Conservation (phyloP, 805 yeast species). For the Maudiozyma saulgeensis region DNA sequence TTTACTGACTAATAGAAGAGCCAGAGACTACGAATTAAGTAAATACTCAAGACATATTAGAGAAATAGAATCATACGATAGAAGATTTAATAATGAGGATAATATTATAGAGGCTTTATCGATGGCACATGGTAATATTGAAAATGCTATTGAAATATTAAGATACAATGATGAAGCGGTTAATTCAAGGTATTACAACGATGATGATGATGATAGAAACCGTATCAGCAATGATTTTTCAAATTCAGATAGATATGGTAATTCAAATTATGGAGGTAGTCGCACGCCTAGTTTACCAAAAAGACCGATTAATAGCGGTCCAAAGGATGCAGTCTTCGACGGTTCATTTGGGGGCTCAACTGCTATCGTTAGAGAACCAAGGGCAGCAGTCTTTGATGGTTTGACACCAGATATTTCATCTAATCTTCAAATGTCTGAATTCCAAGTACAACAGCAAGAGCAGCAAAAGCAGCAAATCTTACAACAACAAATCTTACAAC, state of each 20-base stretch:
- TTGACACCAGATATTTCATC: background rate
- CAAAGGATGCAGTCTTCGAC: constrained; percentile 30
- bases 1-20: constrained; percentile 39
- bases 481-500: constrained; percentile 3
- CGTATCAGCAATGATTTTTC: background rate
- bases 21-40: constrained; percentile 42
- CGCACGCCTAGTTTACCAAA: constrained; percentile 31
- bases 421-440: constrained; percentile 1
- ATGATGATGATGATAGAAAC: background rate
- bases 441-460: constrained; percentile 14
- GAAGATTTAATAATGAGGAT: constrained; percentile 46
- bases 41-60: constrained; percentile 43
- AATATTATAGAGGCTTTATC: constrained; percentile 57
- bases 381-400: constrained; percentile 8
- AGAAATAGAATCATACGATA: constrained; percentile 31
- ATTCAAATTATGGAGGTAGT: background rate
- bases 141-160: constrained; percentile 49
- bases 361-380: constrained; percentile 4
- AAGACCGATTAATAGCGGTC: constrained; percentile 30
- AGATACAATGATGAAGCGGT: background rate
- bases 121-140: constrained; percentile 49
- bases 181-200: background rate
- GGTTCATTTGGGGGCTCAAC: background rate
- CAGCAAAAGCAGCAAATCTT: constrained; percentile 12
- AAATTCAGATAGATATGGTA: background rate